Conservation (phyloP, 345 rosid genomes). For the Durio zibethinus region DNA sequence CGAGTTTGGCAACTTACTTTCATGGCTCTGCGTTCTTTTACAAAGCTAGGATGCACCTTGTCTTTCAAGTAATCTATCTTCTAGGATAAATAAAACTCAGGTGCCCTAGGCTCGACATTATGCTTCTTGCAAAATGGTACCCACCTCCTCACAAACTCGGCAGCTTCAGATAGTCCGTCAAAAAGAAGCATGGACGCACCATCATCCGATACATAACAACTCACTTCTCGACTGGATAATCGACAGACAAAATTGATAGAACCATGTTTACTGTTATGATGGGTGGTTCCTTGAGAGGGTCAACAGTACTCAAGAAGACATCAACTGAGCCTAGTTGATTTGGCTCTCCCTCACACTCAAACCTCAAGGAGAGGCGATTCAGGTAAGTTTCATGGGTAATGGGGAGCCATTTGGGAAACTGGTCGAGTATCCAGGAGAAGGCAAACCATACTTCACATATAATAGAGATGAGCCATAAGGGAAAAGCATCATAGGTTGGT, state of each 20-base stretch:
- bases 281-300: conserved; percentile 98
- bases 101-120: conserved; percentile 81
- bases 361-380: conserved; percentile 81
- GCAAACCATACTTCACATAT: conserved; percentile 97
- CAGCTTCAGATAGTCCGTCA: conserved; percentile 80
- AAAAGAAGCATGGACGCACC: conserved; percentile 96
- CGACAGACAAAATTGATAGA: conserved; percentile 71
- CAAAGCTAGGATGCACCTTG: conserved; percentile 88
- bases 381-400: conserved; percentile 86
- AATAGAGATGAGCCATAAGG: conserved; percentile 90
- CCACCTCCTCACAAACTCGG: conserved; percentile 97
- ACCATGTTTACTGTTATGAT: conserved; percentile 93
- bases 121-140: conserved; percentile 92
- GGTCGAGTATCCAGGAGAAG: conserved; percentile 94
- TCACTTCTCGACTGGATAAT: conserved; percentile 79
- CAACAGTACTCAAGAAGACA: conserved; percentile 86
- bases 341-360: conserved; percentile 81
- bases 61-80: conserved; percentile 95
- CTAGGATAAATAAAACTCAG: conserved; percentile 86
- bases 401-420: conserved; percentile 97
- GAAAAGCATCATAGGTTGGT: conserved; percentile 85
- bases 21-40: conserved; percentile 97
- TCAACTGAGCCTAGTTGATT: conserved; percentile 77
- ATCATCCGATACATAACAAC: conserved; percentile 96
- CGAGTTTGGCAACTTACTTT: conserved; percentile 49